These are phyloP conservation scores for Didymosphaeria variabile DNA, from an alignment of 2,329 filamentous ascomycete genomes.

Conservation along the genomic window DNA sequence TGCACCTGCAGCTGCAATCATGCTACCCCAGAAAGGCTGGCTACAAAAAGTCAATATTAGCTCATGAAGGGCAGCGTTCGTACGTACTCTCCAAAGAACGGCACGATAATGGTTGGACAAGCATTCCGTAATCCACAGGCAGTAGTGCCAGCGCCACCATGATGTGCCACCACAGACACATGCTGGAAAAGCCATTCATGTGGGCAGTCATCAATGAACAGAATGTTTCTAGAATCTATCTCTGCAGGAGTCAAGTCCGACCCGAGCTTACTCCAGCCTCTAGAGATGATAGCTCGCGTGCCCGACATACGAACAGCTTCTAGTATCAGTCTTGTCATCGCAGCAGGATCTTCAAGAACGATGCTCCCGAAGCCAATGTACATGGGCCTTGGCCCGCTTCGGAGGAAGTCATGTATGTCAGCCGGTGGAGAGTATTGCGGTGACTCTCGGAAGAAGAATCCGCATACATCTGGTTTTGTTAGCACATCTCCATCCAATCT, in stretches of 20 bases:
- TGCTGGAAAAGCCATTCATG: conserved; percentile 67
- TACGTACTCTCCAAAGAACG: conserved; percentile 61
- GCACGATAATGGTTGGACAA: conserved; percentile 62
- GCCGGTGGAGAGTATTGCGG: conserved; percentile 49
- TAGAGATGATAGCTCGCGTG: conserved; percentile 60
- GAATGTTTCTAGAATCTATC: conserved; percentile 48
- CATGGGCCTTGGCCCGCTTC: conserved; percentile 58
- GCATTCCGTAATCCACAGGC: conserved; percentile 62
- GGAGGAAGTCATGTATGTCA: conserved; percentile 54
- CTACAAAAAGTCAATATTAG: not conserved
- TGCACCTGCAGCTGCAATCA: conserved; percentile 58
- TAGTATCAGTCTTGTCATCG: conserved; percentile 55
- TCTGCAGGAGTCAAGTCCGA: conserved; percentile 21
- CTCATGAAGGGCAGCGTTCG: not conserved
- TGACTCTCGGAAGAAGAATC: conserved; percentile 55
- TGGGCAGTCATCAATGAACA: conserved; percentile 61
- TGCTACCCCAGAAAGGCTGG: conserved; percentile 63
- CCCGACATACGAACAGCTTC: conserved; percentile 50
- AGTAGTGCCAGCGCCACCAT: conserved; percentile 67
- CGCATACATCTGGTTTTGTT: conserved; percentile 42
- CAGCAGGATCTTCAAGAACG: conserved; percentile 60
- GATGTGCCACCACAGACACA: conserved; percentile 64
- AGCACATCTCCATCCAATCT: not conserved
- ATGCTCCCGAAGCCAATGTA: conserved; percentile 67
- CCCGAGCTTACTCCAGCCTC: conserved; percentile 59